phyloP scores from a whole-genome alignment of 192 early-diverging fungal species.

The Ambispora gerdemannii region DNA sequence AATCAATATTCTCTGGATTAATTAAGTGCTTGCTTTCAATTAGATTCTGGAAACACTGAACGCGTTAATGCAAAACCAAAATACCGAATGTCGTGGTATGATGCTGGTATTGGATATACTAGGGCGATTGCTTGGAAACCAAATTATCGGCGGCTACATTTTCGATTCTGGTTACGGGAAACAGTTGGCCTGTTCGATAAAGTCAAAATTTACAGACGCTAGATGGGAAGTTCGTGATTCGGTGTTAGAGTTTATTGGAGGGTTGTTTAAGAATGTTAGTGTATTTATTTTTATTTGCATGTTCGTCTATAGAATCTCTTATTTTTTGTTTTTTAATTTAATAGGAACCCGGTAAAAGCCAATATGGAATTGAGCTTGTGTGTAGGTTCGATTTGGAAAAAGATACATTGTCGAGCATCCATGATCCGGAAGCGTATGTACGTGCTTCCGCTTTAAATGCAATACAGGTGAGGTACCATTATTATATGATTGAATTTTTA shows the following conservation, averaged over 20 bases:
- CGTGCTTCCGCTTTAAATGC: constrained; percentile 48
- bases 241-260: constrained; percentile 47
- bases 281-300: background rate
- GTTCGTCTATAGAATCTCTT: background rate
- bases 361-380: constrained; percentile 44
- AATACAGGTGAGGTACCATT: constrained; percentile 33
- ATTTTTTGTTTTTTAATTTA: background rate
- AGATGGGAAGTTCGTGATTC: constrained; percentile 56
- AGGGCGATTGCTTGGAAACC: background rate
- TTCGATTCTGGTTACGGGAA: constrained; percentile 32
- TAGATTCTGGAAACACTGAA: constrained; percentile 22
- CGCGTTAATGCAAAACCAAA: constrained; percentile 23
- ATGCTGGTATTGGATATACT: constrained; percentile 32
- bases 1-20: background rate
- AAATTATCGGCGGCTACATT: constrained; percentile 19
- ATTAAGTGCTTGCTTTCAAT: background rate
- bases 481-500: background rate
- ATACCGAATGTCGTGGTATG: constrained; percentile 30
- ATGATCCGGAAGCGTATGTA: constrained; percentile 52
- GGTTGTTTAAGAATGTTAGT: constrained; percentile 41
- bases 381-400: too few relatives aligned
- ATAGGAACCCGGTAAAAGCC: too few relatives aligned
- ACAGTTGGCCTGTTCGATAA: constrained; percentile 37
- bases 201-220: constrained; percentile 42
- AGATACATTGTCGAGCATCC: constrained; percentile 37